phyloP scores from a whole-genome alignment of 192 early-diverging fungal species.

The Podila epigama region DNA sequence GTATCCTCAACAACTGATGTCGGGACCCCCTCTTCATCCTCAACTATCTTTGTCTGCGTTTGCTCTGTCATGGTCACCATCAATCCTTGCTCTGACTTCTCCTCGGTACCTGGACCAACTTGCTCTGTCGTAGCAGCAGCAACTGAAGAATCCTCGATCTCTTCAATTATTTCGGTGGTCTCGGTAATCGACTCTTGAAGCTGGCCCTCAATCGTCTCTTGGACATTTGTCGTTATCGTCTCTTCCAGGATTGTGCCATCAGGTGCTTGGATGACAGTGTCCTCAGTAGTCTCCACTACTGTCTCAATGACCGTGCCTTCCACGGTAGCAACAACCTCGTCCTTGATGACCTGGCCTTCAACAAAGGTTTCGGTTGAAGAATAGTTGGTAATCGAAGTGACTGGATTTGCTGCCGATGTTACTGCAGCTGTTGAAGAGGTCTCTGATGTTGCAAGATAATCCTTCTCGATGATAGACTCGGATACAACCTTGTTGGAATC shows the following conservation, averaged over 20 bases:
- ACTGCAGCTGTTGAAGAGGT: not conserved
- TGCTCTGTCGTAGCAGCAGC: not conserved
- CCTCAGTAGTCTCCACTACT: constrained; percentile 20
- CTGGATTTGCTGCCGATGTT: not conserved
- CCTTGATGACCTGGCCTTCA: constrained; percentile 7
- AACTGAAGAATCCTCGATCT: constrained; percentile 2
- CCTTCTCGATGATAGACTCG: too few relatives aligned
- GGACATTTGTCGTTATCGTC: constrained; percentile 10
- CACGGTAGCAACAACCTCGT: constrained; percentile 1
- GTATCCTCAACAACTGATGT: constrained; percentile 21
- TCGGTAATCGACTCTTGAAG: constrained; percentile 19
- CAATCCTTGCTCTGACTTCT: not conserved
- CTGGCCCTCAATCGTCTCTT: constrained; percentile 11
- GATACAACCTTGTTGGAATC: too few relatives aligned
- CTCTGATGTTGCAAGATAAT: not conserved
- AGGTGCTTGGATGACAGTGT: constrained; percentile 8
- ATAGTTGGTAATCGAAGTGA: not conserved
- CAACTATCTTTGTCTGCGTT: not conserved
- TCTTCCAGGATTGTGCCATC: constrained; percentile 27
- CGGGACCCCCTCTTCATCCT: constrained; percentile 18
- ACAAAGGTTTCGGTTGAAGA: not conserved
- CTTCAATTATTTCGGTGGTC: constrained; percentile 15
- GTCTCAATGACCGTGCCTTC: constrained; percentile 14
- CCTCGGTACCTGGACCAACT: not conserved
- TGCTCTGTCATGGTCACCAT: constrained; percentile 12